Evolutionary conservation across 192 early-diverging fungal species (phyloP).

Genomic region (Funneliformis geosporum): DNA sequence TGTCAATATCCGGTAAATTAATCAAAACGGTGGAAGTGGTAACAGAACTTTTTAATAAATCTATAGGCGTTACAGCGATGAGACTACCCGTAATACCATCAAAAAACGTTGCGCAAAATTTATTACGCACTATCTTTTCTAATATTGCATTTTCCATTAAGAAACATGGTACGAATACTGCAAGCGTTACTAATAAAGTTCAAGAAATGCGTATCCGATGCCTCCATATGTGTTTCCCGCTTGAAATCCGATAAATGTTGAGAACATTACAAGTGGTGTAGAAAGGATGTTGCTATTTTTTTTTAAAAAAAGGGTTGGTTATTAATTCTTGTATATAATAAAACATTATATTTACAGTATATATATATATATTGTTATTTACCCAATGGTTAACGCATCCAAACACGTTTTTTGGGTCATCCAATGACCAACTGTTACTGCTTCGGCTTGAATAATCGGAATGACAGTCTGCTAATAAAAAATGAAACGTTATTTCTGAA

Average conservation of each 20-base stretch:
- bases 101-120: constrained; percentile 34
- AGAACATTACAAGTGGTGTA: constrained; percentile 53
- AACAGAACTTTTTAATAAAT: constrained; percentile 25
- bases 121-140: constrained; percentile 34
- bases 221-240: constrained; percentile 30
- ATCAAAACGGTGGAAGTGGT: neutral
- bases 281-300: constrained; percentile 49
- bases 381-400: constrained; percentile 53
- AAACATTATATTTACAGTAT: too few relatives aligned
- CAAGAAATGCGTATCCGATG: constrained; percentile 29
- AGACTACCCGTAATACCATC: constrained; percentile 35
- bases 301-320: too few relatives aligned
- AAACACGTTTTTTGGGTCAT: constrained; percentile 51
- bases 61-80: constrained; percentile 30
- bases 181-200: constrained; percentile 32
- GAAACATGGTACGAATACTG: constrained; percentile 37
- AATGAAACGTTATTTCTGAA: too few relatives aligned
- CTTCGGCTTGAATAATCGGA: constrained; percentile 56
- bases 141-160: constrained; percentile 24
- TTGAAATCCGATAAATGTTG: constrained; percentile 45
- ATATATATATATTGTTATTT: too few relatives aligned
- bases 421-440: constrained; percentile 52
- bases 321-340: too few relatives aligned
- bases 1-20: neutral
- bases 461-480: constrained; percentile 41